phyloP scores from a whole-genome alignment of 2,329 filamentous ascomycete species.

The Chrysoporthe cubensis region DNA sequence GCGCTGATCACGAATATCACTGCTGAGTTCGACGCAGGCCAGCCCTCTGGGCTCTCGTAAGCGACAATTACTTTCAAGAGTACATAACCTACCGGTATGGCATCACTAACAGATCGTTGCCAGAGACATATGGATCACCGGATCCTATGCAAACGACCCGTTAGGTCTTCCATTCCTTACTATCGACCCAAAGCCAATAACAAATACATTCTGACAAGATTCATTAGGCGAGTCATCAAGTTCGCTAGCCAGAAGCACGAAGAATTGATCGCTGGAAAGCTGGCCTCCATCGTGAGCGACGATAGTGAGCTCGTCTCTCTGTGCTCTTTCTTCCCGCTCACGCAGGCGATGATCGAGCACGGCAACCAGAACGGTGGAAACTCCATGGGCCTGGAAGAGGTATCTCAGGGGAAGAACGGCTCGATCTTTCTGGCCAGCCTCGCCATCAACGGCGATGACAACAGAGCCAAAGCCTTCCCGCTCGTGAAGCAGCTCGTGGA shows the following conservation, averaged over 20 bases:
- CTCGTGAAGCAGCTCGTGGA: conserved; percentile 41
- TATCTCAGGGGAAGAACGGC: conserved; percentile 35
- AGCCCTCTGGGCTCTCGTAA: conserved; percentile 31
- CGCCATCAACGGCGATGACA: conserved; percentile 40
- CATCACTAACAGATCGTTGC: background rate
- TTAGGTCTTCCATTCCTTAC: background rate
- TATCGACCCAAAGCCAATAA: background rate
- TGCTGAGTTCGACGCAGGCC: background rate
- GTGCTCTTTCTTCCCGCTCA: conserved; percentile 41
- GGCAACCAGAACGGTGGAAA: conserved; percentile 40
- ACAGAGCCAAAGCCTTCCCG: conserved; percentile 41
- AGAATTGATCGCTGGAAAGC: conserved; percentile 32
- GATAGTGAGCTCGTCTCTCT: conserved; percentile 36
- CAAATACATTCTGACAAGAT: background rate
- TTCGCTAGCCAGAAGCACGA: conserved; percentile 14
- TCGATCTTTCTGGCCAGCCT: conserved; percentile 40
- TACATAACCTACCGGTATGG: background rate
- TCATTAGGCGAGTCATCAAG: conserved; percentile 10
- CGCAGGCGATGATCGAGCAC: conserved; percentile 38
- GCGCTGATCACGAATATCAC: background rate
- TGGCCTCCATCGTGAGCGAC: conserved; percentile 32
- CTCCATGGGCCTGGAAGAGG: conserved; percentile 40
- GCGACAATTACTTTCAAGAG: background rate
- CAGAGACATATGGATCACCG: conserved; percentile 2
- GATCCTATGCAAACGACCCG: background rate